Evolutionary conservation across 352 stramenopile species (phyloP).

Genomic region (Phytophthora pluvialis): DNA sequence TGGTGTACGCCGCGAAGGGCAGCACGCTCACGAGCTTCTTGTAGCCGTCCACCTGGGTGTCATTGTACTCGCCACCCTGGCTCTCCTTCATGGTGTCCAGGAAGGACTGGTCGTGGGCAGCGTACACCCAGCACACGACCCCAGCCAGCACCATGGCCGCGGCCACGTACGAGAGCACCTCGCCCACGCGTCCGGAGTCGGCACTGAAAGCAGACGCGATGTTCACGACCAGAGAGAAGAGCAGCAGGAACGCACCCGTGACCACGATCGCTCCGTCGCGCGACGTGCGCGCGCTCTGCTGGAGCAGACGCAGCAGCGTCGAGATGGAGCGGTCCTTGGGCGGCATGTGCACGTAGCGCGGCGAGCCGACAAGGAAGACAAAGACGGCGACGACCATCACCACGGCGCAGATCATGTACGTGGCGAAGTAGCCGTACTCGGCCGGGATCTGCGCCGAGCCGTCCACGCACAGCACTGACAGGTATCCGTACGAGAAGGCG

Average conservation of each 20-base stretch:
- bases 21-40: constrained; percentile 58
- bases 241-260: constrained; percentile 34
- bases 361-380: constrained; percentile 48
- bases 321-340: constrained; percentile 52
- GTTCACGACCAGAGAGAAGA: constrained; percentile 54
- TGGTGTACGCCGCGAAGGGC: constrained; percentile 59
- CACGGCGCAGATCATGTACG: constrained; percentile 60
- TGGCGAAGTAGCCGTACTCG: constrained; percentile 83
- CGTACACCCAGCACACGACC: constrained; percentile 52
- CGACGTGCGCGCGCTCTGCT: constrained; percentile 24
- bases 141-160: constrained; percentile 43
- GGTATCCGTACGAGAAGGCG: constrained; percentile 73
- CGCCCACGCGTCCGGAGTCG: constrained; percentile 25
- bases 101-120: constrained; percentile 54
- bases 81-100: constrained; percentile 50
- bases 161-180: constrained; percentile 57
- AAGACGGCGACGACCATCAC: constrained; percentile 49
- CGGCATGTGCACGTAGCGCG: constrained; percentile 57
- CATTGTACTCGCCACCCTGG: constrained; percentile 50
- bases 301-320: constrained; percentile 44
- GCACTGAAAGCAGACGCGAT: constrained; percentile 58
- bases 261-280: constrained; percentile 39
- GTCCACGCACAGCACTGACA: constrained; percentile 84
- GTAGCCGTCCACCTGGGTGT: constrained; percentile 52
- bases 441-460: constrained; percentile 65